These are phyloP conservation scores for Tricholoma saponaceum DNA, from an alignment of 768 basidiomycete species.

Conservation along the genomic window DNA sequence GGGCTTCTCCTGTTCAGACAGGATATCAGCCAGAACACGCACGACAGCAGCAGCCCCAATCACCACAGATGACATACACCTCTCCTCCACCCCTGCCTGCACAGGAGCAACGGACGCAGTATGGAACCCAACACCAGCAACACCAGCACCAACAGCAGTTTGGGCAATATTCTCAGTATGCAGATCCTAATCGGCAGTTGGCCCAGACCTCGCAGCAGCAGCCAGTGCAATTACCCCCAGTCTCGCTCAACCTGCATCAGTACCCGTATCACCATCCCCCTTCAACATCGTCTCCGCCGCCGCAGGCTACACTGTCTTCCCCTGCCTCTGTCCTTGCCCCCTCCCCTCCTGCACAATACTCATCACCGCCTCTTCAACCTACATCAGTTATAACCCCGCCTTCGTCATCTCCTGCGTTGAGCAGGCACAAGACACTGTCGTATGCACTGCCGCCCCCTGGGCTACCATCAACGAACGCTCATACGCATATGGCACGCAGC, in stretches of 20 bases:
- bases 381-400: slow-evolving; percentile 10
- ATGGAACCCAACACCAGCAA: slow-evolving; percentile 3
- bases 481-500: slow-evolving; percentile 22
- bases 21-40: slow-evolving; percentile 5
- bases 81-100: neutral
- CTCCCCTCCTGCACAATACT: slow-evolving; percentile 19
- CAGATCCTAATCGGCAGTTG: slow-evolving; percentile 11
- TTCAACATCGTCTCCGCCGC: slow-evolving; percentile 11
- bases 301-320: slow-evolving; percentile 19
- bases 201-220: slow-evolving; percentile 11
- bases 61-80: slow-evolving; percentile 17
- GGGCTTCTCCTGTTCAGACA: slow-evolving; percentile 22
- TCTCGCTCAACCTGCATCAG: slow-evolving; percentile 18
- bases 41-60: slow-evolving; percentile 18
- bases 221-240: slow-evolving; percentile 19
- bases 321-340: slow-evolving; percentile 21
- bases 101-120: slow-evolving; percentile 9
- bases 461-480: slow-evolving; percentile 13
- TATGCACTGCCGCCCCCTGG: slow-evolving; percentile 24
- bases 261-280: slow-evolving; percentile 7
- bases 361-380: slow-evolving; percentile 20
- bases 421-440: slow-evolving; percentile 32
- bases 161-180: neutral
- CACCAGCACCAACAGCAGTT: neutral
- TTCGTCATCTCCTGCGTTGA: slow-evolving; percentile 16